These are phyloP conservation scores for Annulohypoxylon truncatum DNA, from an alignment of 2,329 filamentous ascomycete species.

Conservation along the genomic window DNA sequence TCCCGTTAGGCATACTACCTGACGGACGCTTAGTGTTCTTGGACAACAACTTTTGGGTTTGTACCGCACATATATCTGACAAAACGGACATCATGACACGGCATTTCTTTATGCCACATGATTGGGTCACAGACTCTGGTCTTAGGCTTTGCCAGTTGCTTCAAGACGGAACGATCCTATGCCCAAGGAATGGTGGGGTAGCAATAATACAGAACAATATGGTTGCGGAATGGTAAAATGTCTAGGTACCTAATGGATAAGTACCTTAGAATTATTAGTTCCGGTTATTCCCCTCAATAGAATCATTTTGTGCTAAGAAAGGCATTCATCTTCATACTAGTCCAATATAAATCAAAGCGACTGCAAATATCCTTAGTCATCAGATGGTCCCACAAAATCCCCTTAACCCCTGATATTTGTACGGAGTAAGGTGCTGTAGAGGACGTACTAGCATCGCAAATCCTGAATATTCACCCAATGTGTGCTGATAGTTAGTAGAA, in stretches of 20 bases:
- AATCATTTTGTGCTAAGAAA: too few relatives aligned
- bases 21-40: constrained; percentile 33
- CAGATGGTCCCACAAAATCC: too few relatives aligned
- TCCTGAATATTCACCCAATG: too few relatives aligned
- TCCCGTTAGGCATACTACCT: constrained; percentile 37
- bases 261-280: neutral
- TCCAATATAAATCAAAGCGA: too few relatives aligned
- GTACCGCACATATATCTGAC: constrained; percentile 20
- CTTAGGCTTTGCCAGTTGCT: constrained; percentile 34
- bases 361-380: too few relatives aligned
- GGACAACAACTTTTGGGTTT: constrained; percentile 39
- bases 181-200: constrained; percentile 38
- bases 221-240: constrained; percentile 30
- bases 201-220: constrained; percentile 33
- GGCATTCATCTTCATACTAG: too few relatives aligned
- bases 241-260: neutral
- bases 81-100: constrained; percentile 12
- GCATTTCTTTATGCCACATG: constrained; percentile 44
- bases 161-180: constrained; percentile 35
- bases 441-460: too few relatives aligned
- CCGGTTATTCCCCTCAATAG: too few relatives aligned
- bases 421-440: too few relatives aligned
- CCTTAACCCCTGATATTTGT: too few relatives aligned
- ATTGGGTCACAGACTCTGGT: constrained; percentile 39
- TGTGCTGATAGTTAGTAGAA: too few relatives aligned